phyloP scores from a whole-genome alignment of 371 early-diverging fungal species.

The Nematocida ausubeli region DNA sequence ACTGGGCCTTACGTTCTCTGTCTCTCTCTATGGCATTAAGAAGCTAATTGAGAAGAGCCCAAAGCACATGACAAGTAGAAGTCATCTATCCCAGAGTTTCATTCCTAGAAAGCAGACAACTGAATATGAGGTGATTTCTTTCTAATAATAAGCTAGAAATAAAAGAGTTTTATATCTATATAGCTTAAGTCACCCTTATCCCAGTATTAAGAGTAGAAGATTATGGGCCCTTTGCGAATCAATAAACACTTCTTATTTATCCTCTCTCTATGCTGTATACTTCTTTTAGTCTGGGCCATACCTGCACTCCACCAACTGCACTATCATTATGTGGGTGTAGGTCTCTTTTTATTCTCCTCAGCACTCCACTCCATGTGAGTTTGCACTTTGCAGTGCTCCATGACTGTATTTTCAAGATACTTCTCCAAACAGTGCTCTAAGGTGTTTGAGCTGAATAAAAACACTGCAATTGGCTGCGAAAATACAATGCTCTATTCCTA shows the following conservation, averaged over 20 bases:
- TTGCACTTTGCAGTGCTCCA: no score
- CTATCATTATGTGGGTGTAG: no score
- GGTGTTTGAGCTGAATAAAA: no score
- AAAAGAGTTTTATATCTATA: constrained; percentile 1
- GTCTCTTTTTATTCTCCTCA: no score
- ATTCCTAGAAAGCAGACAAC: neutral
- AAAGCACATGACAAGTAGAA: constrained; percentile 3
- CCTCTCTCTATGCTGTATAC: no score
- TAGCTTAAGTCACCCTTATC: neutral
- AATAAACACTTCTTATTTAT: neutral
- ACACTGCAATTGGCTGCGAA: no score
- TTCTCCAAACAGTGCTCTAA: no score
- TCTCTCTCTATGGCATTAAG: constrained; percentile 46
- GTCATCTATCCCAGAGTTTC: neutral
- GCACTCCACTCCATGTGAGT: no score
- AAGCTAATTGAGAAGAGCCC: constrained; percentile 31
- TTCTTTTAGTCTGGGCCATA: no score
- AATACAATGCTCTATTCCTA: no score
- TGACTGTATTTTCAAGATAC: no score
- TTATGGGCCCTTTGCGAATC: neutral
- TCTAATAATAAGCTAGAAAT: constrained; percentile 20
- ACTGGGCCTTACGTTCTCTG: constrained; percentile 34
- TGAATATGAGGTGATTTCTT: constrained; percentile 41
- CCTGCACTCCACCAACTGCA: no score
- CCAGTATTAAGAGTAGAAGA: neutral